Conservation (phyloP, 1,284 basidiomycete species). For the Fistulinella staudtii region DNA sequence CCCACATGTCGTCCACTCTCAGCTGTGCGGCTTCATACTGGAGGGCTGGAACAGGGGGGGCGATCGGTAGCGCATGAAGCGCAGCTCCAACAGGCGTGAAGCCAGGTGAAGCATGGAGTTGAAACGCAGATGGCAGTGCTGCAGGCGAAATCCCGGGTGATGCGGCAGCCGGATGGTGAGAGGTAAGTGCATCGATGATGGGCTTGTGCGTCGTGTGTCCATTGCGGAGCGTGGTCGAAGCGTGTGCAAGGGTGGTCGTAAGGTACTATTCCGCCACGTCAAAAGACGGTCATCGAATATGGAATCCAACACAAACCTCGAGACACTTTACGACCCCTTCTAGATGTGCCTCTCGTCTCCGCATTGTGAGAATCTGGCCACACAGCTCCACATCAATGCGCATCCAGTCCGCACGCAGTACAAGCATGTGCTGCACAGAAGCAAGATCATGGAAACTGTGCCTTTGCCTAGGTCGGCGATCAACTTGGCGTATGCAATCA, state of each 20-base stretch:
- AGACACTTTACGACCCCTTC: constrained; percentile 40
- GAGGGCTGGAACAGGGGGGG: constrained; percentile 56
- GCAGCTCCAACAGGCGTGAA: constrained; percentile 22
- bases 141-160: constrained; percentile 3
- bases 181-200: constrained; percentile 45
- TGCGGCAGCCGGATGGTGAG: constrained; percentile 17
- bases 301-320: constrained; percentile 25
- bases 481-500: neutral
- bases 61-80: constrained; percentile 22
- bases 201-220: constrained; percentile 52
- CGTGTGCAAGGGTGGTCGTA: constrained; percentile 46
- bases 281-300: constrained; percentile 3
- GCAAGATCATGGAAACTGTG: constrained; percentile 60
- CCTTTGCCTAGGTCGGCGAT: constrained; percentile 35
- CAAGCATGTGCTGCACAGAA: constrained; percentile 41
- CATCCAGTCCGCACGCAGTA: constrained; percentile 60
- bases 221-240: constrained; percentile 51
- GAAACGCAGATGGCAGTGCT: constrained; percentile 1
- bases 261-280: constrained; percentile 40
- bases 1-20: constrained; percentile 60
- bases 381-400: constrained; percentile 73
- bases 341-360: constrained; percentile 56
- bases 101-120: constrained; percentile 1
- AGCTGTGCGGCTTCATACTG: constrained; percentile 70
- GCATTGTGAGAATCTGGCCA: constrained; percentile 66